Conservation (phyloP, 1,284 basidiomycete species). For the Apiotrichum gracile region DNA sequence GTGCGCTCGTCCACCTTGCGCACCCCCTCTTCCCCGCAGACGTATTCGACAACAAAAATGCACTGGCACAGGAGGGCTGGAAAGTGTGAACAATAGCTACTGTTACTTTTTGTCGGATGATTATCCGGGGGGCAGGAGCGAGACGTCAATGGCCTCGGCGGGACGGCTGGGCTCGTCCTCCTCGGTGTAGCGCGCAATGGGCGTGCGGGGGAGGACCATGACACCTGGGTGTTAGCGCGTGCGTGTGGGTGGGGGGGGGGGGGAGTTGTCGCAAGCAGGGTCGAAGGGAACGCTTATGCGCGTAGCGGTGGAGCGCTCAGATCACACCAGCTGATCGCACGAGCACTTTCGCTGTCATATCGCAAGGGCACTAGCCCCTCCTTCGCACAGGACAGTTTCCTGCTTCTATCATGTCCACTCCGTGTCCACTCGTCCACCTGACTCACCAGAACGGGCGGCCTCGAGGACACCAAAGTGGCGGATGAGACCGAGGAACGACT, state of each 20-base stretch:
- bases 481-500: constrained; percentile 86
- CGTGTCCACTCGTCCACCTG: neutral
- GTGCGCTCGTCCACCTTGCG: too few species aligned
- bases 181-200: constrained; percentile 63
- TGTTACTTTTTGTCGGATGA: neutral
- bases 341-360: too few species aligned
- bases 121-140: constrained; percentile 82
- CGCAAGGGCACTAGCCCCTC: too few species aligned
- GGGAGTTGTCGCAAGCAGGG: neutral
- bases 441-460: constrained; percentile 79
- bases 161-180: constrained; percentile 54
- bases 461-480: constrained; percentile 95
- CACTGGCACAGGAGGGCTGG: too few species aligned
- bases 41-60: too few species aligned
- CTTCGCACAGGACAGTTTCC: too few species aligned
- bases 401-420: neutral
- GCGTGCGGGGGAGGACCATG: constrained; percentile 95
- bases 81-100: too few species aligned
- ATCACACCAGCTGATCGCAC: too few species aligned
- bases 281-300: neutral
- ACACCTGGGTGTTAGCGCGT: constrained; percentile 54
- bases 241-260: neutral
- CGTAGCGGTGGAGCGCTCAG: neutral
- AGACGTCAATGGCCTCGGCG: constrained; percentile 66
- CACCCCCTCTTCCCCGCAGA: too few species aligned